Base-by-base conservation (phyloP, 768 basidiomycete species). In the Tephrocybe sp. region DNA sequence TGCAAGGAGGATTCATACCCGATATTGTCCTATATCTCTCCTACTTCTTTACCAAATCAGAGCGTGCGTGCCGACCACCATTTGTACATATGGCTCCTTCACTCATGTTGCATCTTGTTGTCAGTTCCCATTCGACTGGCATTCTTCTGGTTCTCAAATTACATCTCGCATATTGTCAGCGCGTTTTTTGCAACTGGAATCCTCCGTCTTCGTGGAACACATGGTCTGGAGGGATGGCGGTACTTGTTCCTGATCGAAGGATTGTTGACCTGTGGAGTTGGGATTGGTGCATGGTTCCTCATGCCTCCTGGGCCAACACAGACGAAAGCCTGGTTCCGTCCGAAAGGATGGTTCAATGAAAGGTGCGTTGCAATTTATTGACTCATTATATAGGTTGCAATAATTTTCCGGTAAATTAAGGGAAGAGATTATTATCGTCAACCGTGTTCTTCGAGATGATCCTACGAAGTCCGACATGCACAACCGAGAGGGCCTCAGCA, bases 401-500 rank as follows among this genome's bases (percentile, higher is more conserved):
- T 44, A 25, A 39, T 42, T 26, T 39, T 12, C 32, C 23, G 15
- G 9, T 20, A 9, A 40, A n/a, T 17, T 11, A 10, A 84, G 76
- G 8, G 84, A 86, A 59, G 84, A 86, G 61, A 65, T 70, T 24
- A 85, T 86, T 52, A 80, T 84, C 65, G 83, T 86, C 32, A 85
- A 84, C 58, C 68, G 78, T 32, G 77, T 86, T 4, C 65, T 86
- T 4, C 76, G 84, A 12, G 84, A 85, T 60, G 84, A 88, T 58
- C 84, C 85, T 4, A 69, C 80, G 5, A 86, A 85, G 61, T 81
- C 78, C 11, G 74, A 78, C 56, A 85, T 87, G 85, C 84, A 86
- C 67, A 87, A 88, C 56, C 77, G 85, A n/a, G 69, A 88, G 67
- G 85, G 82, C 12, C 68, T 88, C 4, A 69, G 70, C 3, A 41